Evolutionary conservation across 495 filamentous ascomycete genomes (phyloP).

Genomic region (Lophiotrema nucula): DNA sequence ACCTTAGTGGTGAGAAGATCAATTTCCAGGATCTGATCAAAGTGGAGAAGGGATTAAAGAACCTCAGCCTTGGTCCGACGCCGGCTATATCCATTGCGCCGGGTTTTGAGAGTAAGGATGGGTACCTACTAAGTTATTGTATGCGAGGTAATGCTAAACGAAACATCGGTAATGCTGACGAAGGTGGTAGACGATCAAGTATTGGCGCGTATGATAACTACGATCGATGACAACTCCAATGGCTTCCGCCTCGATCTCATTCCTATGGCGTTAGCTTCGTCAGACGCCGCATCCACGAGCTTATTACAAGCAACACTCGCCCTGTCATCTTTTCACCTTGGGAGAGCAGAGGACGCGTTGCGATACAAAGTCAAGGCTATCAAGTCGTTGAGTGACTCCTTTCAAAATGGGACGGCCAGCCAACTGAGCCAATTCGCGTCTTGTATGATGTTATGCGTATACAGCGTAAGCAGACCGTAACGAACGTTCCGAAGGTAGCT

Average conservation of each 20-base stretch:
- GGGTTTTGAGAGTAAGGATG: too few relatives aligned
- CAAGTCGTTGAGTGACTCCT: conserved; percentile 8
- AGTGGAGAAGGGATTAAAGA: not conserved
- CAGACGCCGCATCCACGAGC: conserved; percentile 7
- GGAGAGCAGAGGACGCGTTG: conserved; percentile 11
- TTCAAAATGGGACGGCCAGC: not conserved
- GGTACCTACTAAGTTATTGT: conserved; percentile 16
- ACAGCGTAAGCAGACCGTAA: conserved; percentile 11
- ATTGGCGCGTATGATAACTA: conserved; percentile 24
- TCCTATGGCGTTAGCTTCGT: conserved; percentile 24
- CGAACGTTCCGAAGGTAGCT: not conserved
- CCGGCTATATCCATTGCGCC: too few relatives aligned
- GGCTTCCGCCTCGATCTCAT: conserved; percentile 22
- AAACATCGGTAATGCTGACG: not conserved
- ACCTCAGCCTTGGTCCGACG: not conserved
- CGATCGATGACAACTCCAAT: conserved; percentile 23
- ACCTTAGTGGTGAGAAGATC: conserved; percentile 4
- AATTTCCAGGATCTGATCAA: conserved; percentile 8
- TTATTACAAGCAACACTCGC: conserved; percentile 18
- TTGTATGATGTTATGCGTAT: conserved; percentile 27
- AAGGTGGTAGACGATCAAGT: conserved; percentile 8
- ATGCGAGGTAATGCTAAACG: not conserved
- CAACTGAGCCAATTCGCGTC: conserved; percentile 3
- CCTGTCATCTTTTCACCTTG: conserved; percentile 18
- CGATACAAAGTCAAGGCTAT: conserved; percentile 15